Conservation (phyloP, 768 basidiomycete species). For the Tricholoma sp. region DNA sequence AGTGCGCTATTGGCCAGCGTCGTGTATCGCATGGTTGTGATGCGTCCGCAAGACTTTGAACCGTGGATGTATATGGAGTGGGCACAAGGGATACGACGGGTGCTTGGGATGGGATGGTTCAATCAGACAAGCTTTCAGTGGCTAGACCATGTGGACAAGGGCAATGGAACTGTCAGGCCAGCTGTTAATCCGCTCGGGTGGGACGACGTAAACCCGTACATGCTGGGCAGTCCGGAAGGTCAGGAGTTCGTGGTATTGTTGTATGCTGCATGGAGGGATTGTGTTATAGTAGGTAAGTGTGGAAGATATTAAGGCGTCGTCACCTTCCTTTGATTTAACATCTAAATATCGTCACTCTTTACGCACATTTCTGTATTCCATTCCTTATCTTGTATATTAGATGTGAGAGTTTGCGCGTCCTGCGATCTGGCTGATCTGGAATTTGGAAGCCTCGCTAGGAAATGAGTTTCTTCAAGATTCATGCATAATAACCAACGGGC, state of each 20-base stretch:
- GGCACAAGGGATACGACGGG: conserved; percentile 28
- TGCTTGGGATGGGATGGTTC: conserved; percentile 19
- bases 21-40: conserved; percentile 28
- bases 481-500: too few species aligned
- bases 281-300: conserved; percentile 12
- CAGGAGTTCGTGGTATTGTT: conserved; percentile 32
- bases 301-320: neutral
- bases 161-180: conserved; percentile 29
- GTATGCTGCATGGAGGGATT: conserved; percentile 38
- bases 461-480: too few species aligned
- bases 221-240: conserved; percentile 34
- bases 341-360: neutral
- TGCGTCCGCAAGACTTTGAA: conserved; percentile 26
- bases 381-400: too few species aligned
- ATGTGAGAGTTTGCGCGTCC: too few species aligned
- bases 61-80: conserved; percentile 25
- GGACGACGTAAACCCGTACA: conserved; percentile 26
- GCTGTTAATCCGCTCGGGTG: conserved; percentile 33
- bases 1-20: conserved; percentile 17
- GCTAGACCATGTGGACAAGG: conserved; percentile 10
- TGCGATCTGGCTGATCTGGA: too few species aligned
- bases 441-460: too few species aligned
- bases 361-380: too few species aligned
- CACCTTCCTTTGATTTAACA: neutral
- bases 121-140: conserved; percentile 3